phyloP scores from a whole-genome alignment of 2,329 filamentous ascomycete species.

The Lecanicillium sp. region DNA sequence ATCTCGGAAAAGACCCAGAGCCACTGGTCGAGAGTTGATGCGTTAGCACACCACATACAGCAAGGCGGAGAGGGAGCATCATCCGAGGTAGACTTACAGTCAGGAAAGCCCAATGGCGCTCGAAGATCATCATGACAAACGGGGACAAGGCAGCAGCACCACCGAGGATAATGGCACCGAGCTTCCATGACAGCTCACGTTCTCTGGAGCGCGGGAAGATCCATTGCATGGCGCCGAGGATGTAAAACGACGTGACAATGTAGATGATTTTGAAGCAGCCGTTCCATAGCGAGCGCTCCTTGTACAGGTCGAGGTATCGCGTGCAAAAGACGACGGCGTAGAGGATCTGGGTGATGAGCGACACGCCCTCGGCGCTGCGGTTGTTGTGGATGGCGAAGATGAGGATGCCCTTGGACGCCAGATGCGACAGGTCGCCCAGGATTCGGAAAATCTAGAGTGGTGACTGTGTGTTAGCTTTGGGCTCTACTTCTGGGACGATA shows the following conservation, averaged over 20 bases:
- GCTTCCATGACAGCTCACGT: slow-evolving; percentile 86
- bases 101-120: slow-evolving; percentile 39
- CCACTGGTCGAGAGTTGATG: slow-evolving; percentile 50
- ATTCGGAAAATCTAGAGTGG: slow-evolving; percentile 62
- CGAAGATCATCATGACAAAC: slow-evolving; percentile 63
- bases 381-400: slow-evolving; percentile 88
- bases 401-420: slow-evolving; percentile 80
- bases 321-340: slow-evolving; percentile 82
- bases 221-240: slow-evolving; percentile 79
- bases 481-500: no score
- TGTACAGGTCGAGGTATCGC: slow-evolving; percentile 79
- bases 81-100: slow-evolving; percentile 32
- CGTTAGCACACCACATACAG: not conserved
- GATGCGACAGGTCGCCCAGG: slow-evolving; percentile 76
- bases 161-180: slow-evolving; percentile 62
- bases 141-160: slow-evolving; percentile 63
- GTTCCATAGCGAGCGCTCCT: slow-evolving; percentile 55
- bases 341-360: slow-evolving; percentile 81
- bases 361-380: slow-evolving; percentile 81
- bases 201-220: slow-evolving; percentile 83
- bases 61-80: not conserved
- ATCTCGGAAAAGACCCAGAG: slow-evolving; percentile 86
- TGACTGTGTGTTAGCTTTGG: not conserved
- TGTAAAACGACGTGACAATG: slow-evolving; percentile 75
- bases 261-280: slow-evolving; percentile 85